These are phyloP conservation scores for Chloris gayana DNA, from an alignment of 176 grass and related monocot species.

Conservation along the genomic window DNA sequence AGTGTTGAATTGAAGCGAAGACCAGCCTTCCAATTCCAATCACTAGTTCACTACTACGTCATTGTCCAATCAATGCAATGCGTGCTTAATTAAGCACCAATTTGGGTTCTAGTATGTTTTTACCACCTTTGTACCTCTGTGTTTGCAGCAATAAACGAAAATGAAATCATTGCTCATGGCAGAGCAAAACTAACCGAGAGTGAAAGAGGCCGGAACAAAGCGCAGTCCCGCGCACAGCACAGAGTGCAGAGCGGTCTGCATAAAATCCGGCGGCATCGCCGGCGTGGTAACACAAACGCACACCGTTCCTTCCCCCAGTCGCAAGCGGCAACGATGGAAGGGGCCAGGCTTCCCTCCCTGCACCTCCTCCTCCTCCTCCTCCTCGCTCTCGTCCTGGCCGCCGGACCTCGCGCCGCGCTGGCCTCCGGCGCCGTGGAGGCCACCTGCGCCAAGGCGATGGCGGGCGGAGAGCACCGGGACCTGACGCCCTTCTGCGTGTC, in stretches of 20 bases:
- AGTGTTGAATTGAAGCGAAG: background rate
- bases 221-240: background rate
- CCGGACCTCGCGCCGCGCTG: background rate
- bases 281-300: background rate
- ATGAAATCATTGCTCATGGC: background rate
- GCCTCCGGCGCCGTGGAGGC: conserved; percentile 9
- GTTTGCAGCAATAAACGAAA: background rate
- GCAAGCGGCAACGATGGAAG: conserved; percentile 20
- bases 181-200: background rate
- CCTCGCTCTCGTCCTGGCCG: background rate
- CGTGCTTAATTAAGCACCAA: background rate
- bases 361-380: background rate
- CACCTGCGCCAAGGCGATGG: conserved; percentile 43
- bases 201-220: background rate
- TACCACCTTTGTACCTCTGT: too few relatives aligned
- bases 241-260: background rate
- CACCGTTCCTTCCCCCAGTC: background rate
- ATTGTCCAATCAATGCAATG: background rate
- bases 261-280: background rate
- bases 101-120: too few relatives aligned
- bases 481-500: conserved; percentile 46
- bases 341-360: background rate
- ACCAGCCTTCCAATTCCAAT: background rate
- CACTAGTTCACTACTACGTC: background rate
- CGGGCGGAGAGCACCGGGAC: background rate